Base-by-base conservation (phyloP, 2,329 filamentous ascomycete species). In the Xenoacremonium recifei region DNA sequence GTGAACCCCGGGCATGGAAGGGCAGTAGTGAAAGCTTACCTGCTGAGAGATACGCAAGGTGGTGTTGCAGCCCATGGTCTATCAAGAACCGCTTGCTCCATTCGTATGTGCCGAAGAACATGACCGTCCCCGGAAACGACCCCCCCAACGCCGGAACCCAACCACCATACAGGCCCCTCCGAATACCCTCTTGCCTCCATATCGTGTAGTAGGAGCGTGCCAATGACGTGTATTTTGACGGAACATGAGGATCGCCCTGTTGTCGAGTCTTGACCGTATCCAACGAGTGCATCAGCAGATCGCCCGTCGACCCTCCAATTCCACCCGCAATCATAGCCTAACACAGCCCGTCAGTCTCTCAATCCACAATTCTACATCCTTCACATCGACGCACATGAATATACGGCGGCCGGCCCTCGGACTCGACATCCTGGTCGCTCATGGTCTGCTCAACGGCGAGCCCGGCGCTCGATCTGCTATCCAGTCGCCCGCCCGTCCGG, bases 211-310 rank as follows among this genome's bases (percentile, higher is more conserved):
- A 99, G 4, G 92, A 93, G 44, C 86, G 87, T 29, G 87, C 87
- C 66, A 97, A 83, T 13, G 89, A 92, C 10, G 87, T 85, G 69
- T 99, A 99, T 69, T 88, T 95, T 2, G 93, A 87, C 17, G 93
- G 93, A 47, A 96, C 79, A 63, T 93, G 86, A 33, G 92, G 91
- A 61, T 97, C 93, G 59, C 92, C 93, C 69, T 99, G 93, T 66
- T 99, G 95, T 55, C 93, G 82, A 35, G 93, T 99, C 71, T 99
- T 99, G 58, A 99, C 93, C 1, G 93, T 99, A 67, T 99, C 93
- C 60, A 99, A 79, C 34, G 92, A 97, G 71, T 99, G 93, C 93
- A 99, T 99, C 53, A 99, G 74, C 79, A 99, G 87, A 67, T 99
- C 93, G 45, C 95, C 93, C 42, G 87, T 95, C 13, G 88, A 91